Evolutionary conservation across 352 stramenopile genomes (phyloP).

Genomic region (Phytophthora multivora): DNA sequence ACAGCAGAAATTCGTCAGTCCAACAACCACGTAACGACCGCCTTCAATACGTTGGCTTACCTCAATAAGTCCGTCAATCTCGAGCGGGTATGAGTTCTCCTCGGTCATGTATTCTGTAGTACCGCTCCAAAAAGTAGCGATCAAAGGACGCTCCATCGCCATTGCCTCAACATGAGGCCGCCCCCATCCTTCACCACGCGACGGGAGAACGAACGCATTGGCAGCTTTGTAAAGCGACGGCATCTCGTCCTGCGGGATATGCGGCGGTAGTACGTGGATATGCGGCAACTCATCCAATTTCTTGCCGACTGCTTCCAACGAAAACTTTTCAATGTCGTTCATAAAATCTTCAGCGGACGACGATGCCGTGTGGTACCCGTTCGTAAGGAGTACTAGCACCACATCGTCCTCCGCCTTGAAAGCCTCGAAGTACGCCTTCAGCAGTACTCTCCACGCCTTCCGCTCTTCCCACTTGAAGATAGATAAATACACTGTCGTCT

Average conservation of each 20-base stretch:
- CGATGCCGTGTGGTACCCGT: constrained; percentile 76
- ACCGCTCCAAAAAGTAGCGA: constrained; percentile 93
- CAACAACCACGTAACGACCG: background rate
- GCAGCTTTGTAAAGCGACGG: constrained; percentile 78
- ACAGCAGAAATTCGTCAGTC: background rate
- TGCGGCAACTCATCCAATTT: constrained; percentile 52
- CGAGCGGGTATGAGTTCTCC: constrained; percentile 83
- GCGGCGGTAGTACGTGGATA: constrained; percentile 65
- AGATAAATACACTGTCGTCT: constrained; percentile 87
- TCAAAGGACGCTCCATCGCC: constrained; percentile 89
- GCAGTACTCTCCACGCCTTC: constrained; percentile 90
- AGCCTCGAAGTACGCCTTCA: constrained; percentile 82
- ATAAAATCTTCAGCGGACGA: constrained; percentile 57
- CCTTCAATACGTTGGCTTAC: constrained; percentile 24
- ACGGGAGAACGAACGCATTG: constrained; percentile 90
- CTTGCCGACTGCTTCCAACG: constrained; percentile 48
- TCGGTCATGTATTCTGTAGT: constrained; percentile 90
- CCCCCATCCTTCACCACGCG: constrained; percentile 93
- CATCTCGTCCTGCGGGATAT: constrained; percentile 61
- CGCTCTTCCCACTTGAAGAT: constrained; percentile 95
- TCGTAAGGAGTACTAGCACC: constrained; percentile 87
- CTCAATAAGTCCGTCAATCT: constrained; percentile 81
- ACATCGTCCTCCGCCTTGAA: constrained; percentile 74
- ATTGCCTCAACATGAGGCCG: constrained; percentile 94
- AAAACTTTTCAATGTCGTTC: constrained; percentile 61